Evolutionary conservation across 2,329 filamentous ascomycete genomes (phyloP), one percentile per base, ranked within the genome.

Genomic region (Nigrograna mackinnonii): DNA sequence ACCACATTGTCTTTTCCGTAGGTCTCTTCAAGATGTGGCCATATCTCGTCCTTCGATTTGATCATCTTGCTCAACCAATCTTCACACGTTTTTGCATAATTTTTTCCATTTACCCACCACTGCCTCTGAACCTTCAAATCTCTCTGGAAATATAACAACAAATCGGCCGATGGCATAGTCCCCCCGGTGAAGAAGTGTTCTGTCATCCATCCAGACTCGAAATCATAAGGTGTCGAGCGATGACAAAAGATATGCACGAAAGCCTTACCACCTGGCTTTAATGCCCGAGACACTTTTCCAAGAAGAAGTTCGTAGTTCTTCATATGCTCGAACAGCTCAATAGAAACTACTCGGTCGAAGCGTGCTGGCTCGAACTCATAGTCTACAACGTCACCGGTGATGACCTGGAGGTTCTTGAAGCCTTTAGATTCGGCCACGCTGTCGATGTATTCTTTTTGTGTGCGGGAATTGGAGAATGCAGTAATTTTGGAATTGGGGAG

Each of bases 281-380:
- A 69, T 3, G 83, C 76, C 21, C 76, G 71, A 3, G 75, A 60
- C 13, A 87, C 69, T 64, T 88, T 88, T 32, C 77, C 75, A 70
- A 88, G 79, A 18, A 88, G 76, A 11, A 82, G 69, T 48, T 84
- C 78, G 65, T 88, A 87, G 64, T 88, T 88, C 64, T 88, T 88
- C 84, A 88, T 87, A 65, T 88, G 85, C 62, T 88, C 85, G 57
- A 89, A 87, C 11, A 88, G 74, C 75, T 87, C 85, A 47, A 88
- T 84, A 6, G 80, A 84, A 13, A 88, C 72, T 1, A 87, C 81
- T 11, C 85, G 76, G 60, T 88, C 85, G 54, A 82, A 88, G 4
- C 62, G 70, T 19, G 71, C 70, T 7, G 70, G 62, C 45, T 79
- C 70, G 55, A 88, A 87, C 54, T 85, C 80, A 55, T 86, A 82